Conservation (phyloP, 495 filamentous ascomycete genomes). For the Cetradonia linearis region DNA sequence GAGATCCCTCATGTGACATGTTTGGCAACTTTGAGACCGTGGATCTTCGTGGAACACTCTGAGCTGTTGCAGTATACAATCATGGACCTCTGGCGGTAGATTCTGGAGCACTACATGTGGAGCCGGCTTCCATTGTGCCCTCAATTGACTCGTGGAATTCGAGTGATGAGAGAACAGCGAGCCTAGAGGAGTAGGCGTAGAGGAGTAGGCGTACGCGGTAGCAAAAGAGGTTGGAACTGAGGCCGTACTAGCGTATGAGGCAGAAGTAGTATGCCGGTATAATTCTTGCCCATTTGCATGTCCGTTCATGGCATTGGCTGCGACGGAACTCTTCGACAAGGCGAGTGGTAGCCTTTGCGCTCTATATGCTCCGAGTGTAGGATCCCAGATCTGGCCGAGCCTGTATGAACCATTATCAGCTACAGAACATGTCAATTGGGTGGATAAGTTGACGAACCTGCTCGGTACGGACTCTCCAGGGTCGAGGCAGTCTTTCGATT, state of each 20-base stretch:
- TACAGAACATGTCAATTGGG: slow-evolving; percentile 2
- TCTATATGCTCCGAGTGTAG: slow-evolving; percentile 11
- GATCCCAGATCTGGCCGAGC: slow-evolving; percentile 18
- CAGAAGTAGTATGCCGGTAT: slow-evolving; percentile 11
- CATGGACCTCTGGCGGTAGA: slow-evolving; percentile 47
- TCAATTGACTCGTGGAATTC: slow-evolving; percentile 1
- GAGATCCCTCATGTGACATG: slow-evolving; percentile 70
- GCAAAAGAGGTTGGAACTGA: slow-evolving; percentile 5
- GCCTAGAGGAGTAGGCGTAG: slow-evolving; percentile 7
- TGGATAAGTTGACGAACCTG: background rate
- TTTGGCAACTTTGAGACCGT: slow-evolving; percentile 47
- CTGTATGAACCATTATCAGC: background rate
- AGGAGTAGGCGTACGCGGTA: slow-evolving; percentile 8
- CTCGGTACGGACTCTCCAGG: slow-evolving; percentile 9
- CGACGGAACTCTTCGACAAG: slow-evolving; percentile 14
- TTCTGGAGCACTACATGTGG: slow-evolving; percentile 35
- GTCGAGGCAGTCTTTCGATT: slow-evolving; percentile 7
- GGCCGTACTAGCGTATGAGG: slow-evolving; percentile 8
- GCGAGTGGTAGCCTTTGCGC: slow-evolving; percentile 19
- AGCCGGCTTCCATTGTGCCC: background rate
- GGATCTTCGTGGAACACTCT: slow-evolving; percentile 37
- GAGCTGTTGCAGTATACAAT: slow-evolving; percentile 45
- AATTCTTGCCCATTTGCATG: background rate
- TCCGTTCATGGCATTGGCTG: slow-evolving; percentile 11
- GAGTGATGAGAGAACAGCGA: slow-evolving; percentile 8